These are phyloP conservation scores for Daedalea quercina DNA, from an alignment of 768 basidiomycete genomes.

Conservation along the genomic window DNA sequence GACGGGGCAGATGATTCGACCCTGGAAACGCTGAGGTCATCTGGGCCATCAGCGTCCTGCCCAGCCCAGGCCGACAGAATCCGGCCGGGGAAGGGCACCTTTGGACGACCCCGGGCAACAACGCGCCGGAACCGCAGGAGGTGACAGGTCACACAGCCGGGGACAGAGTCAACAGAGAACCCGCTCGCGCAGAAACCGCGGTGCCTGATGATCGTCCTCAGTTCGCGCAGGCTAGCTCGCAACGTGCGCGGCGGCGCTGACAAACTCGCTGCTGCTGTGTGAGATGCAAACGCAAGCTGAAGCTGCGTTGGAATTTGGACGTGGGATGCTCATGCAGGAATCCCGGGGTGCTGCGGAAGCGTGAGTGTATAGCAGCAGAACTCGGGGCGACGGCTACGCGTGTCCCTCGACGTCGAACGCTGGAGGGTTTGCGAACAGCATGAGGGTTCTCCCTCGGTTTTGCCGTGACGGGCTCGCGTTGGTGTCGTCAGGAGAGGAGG, in stretches of 20 bases:
- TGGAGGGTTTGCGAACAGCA: neutral
- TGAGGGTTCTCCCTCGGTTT: neutral
- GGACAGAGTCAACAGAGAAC: too few relatives aligned
- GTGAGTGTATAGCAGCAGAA: neutral
- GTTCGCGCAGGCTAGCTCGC: neutral
- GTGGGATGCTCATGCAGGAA: neutral
- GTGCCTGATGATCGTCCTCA: neutral
- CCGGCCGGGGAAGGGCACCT: too few relatives aligned
- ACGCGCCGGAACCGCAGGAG: too few relatives aligned
- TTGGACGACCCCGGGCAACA: too few relatives aligned
- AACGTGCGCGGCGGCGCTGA: neutral
- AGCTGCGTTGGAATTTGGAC: too few relatives aligned
- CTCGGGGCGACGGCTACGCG: neutral
- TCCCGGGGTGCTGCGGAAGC: neutral
- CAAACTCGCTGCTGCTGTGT: neutral
- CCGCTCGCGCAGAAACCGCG: neutral
- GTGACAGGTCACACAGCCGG: too few relatives aligned
- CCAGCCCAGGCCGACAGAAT: neutral
- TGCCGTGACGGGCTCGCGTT: neutral
- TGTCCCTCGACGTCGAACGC: neutral
- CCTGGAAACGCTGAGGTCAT: constrained; percentile 4
- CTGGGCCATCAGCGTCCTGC: neutral
- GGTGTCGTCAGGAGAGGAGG: neutral
- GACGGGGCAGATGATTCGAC: constrained; percentile 1
- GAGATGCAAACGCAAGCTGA: neutral